Base-by-base conservation (phyloP, 805 yeast species). In the Candida easanensis region DNA sequence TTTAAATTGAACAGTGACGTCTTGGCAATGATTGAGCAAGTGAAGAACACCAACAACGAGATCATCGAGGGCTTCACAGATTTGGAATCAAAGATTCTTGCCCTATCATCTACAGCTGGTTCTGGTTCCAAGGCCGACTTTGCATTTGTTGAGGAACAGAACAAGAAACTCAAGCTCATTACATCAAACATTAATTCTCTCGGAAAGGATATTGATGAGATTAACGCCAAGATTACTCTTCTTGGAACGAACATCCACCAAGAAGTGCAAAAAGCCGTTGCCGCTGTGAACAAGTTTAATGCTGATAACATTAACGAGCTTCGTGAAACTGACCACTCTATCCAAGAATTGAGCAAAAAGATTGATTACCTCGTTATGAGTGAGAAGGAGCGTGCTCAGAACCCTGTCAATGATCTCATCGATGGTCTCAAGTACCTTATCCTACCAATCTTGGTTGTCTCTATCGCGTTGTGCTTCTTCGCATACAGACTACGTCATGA, bases 401-500 rank as follows among this genome's bases (percentile, higher is more conserved):
- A 53, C 30, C 53, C 58, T 4, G 40, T 59, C n/a, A 49, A 47
- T 39, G 57, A 51, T n/a, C 23, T 59, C 10, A 47, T 60, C 26
- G 41, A 49, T 13, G 50, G 58, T 3, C 47, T 62, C 38, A 61
- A 58, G 38, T 54, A 46, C 15, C 42, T 62, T 21, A 50, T 62
- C 15, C 33, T 60, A 10, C 56, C 63, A 16, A 45, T 60, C 18
- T 41, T 61, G 31, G 15, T 57, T 6, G 41, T 52, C 4, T 46
- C 55, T 21, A 49, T 70, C 4, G 61, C 69, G 1, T 63, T 79
- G 42, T 67, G 74, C 16, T 59, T 72, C 27, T 66, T 76, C 47
- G 70, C 79, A 18, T 73, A 71, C 58, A 70, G 77, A 56, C 62
- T 81, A 33, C 75, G 84, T 64, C 77, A 69, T 49, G 86, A 81